These are phyloP conservation scores for Conticribra weissflogii DNA, from an alignment of 108 stramenopile species.

Conservation along the genomic window DNA sequence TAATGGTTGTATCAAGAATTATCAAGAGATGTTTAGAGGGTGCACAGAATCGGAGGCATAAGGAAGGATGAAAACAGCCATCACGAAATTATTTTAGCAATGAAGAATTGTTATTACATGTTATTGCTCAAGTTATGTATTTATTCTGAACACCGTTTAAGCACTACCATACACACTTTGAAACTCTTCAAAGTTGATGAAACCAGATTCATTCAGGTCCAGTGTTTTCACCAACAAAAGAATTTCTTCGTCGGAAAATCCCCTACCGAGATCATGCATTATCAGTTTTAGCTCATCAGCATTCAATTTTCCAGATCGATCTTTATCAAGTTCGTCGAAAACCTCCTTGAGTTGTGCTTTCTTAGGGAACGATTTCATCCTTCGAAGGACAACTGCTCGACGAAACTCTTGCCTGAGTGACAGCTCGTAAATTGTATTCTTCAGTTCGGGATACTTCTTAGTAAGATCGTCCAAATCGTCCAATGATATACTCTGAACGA, in stretches of 20 bases:
- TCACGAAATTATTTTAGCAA: too few relatives aligned
- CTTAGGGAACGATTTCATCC: conserved; percentile 74
- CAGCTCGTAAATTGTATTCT: conserved; percentile 63
- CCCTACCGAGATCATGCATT: conserved; percentile 66
- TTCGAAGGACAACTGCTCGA: conserved; percentile 69
- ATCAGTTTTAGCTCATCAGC: conserved; percentile 56
- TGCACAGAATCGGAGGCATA: too few relatives aligned
- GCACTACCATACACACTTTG: conserved; percentile 49
- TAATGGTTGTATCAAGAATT: too few relatives aligned
- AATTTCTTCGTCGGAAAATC: conserved; percentile 76
- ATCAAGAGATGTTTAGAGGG: too few relatives aligned
- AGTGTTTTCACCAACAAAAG: conserved; percentile 43
- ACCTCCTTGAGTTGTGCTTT: conserved; percentile 62
- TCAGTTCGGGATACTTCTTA: conserved; percentile 48
- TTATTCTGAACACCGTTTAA: neutral
- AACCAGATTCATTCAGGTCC: conserved; percentile 66
- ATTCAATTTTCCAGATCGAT: conserved; percentile 61
- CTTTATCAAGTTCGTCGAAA: conserved; percentile 66
- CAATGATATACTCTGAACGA: conserved; percentile 56
- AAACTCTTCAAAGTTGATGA: conserved; percentile 72
- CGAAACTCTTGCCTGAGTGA: conserved; percentile 80
- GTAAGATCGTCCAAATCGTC: conserved; percentile 58
- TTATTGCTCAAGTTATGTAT: too few relatives aligned
- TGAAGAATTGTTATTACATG: too few relatives aligned
- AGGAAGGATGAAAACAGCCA: too few relatives aligned